Percentiles rank a stretch among this genome's conserved stretches.
Evolutionary conservation across 129 eudicot species (phyloP).

Genomic region (Flaveria sonorensis): DNA sequence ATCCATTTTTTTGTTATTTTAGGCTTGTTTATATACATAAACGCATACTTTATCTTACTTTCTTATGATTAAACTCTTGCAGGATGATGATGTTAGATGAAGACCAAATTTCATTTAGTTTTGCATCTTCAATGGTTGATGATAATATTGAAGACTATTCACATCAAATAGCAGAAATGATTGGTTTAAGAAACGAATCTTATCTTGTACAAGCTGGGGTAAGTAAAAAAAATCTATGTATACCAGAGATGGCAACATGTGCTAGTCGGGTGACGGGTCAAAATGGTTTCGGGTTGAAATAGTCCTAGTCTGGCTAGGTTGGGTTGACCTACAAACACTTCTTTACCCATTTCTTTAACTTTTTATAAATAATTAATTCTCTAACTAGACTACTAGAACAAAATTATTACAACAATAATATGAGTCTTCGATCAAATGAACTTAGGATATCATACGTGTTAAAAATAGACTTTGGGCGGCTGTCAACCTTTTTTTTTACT

Average conservation of each 20-base stretch:
- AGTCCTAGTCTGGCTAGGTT: background rate
- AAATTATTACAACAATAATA: background rate
- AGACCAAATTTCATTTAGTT: slow-evolving; percentile 92
- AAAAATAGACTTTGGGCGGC: background rate
- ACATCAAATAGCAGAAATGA: slow-evolving; percentile 98
- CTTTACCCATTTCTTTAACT: background rate
- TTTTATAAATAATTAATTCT: background rate
- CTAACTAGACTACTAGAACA: background rate
- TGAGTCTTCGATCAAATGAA: background rate
- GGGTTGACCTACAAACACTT: background rate
- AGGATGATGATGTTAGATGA: slow-evolving; percentile 99
- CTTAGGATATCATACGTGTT: background rate
- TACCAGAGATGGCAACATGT: background rate
- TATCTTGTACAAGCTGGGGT: slow-evolving; percentile 92
- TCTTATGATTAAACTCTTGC: background rate
- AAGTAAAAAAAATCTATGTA: slow-evolving; percentile 33
- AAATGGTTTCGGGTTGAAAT: background rate
- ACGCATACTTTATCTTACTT: background rate
- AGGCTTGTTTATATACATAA: background rate
- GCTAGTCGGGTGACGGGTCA: background rate
- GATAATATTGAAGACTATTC: slow-evolving; percentile 87
- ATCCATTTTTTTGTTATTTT: background rate
- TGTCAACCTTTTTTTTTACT: background rate
- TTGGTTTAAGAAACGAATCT: slow-evolving; percentile 88
- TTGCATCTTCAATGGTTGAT: slow-evolving; percentile 77